A percentile compares a stretch with the other conserved stretches of the same genome.
These are phyloP conservation scores for Cronartium quercuum DNA, from an alignment of 1,284 basidiomycete species.

Conservation along the genomic window DNA sequence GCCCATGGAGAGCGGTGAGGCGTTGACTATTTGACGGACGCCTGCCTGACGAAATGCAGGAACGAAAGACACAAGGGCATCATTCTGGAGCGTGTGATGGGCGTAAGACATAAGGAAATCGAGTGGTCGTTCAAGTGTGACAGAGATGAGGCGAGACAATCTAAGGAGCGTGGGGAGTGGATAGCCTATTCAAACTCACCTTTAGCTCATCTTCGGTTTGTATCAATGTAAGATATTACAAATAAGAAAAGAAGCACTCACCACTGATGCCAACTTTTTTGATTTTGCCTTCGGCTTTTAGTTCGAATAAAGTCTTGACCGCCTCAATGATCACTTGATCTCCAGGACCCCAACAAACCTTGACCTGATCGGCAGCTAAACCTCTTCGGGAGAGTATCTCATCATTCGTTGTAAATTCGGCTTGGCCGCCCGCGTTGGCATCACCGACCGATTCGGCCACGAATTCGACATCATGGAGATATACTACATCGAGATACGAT, in stretches of 20 bases:
- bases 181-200: constrained; percentile 51
- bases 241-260: constrained; percentile 47
- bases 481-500: constrained; percentile 45
- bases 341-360: constrained; percentile 63
- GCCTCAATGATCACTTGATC: constrained; percentile 74
- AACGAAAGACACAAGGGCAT: constrained; percentile 60
- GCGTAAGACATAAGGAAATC: constrained; percentile 78
- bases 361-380: constrained; percentile 43
- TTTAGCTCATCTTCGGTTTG: not conserved
- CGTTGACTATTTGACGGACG: constrained; percentile 67
- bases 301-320: constrained; percentile 62
- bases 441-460: constrained; percentile 60
- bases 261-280: constrained; percentile 78
- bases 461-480: constrained; percentile 89
- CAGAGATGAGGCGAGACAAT: constrained; percentile 65
- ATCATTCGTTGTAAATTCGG: constrained; percentile 44
- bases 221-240: not conserved
- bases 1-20: constrained; percentile 88
- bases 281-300: constrained; percentile 73
- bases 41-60: constrained; percentile 58
- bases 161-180: constrained; percentile 84
- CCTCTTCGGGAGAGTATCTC: constrained; percentile 44
- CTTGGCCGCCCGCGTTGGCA: constrained; percentile 41
- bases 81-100: constrained; percentile 79
- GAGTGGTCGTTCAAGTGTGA: constrained; percentile 61